These are phyloP conservation scores for Pseudotsuga menziesii DNA, from an alignment of 75 land plant species.

Conservation along the genomic window DNA sequence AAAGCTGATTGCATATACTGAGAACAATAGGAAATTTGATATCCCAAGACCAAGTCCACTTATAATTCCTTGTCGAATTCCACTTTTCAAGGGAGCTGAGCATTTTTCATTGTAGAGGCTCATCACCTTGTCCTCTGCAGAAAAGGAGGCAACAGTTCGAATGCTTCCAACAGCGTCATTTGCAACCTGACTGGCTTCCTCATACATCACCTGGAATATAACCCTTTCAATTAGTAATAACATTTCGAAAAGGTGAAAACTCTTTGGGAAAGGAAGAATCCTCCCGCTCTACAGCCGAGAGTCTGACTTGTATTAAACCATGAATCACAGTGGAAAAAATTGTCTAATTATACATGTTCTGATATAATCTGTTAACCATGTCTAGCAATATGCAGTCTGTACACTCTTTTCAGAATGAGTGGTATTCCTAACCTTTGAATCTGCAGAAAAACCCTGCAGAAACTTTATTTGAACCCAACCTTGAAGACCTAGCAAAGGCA, in stretches of 20 bases:
- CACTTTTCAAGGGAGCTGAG: slow-evolving; percentile 30
- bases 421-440: slow-evolving; percentile 42
- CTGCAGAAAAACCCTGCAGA: slow-evolving; percentile 47
- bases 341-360: not conserved
- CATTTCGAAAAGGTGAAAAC: too few relatives aligned
- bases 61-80: slow-evolving; percentile 42
- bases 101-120: slow-evolving; percentile 44
- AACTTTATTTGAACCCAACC: slow-evolving; percentile 45
- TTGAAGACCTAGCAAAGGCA: slow-evolving; percentile 41
- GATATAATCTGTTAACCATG: too few relatives aligned
- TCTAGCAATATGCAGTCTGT: too few relatives aligned
- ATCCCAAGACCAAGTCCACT: slow-evolving; percentile 50
- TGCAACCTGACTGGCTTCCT: slow-evolving; percentile 68
- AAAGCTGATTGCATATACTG: slow-evolving; percentile 40
- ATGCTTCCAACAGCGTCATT: slow-evolving; percentile 63
- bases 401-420: not conserved
- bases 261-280: not conserved
- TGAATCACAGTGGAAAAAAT: too few relatives aligned
- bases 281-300: too few relatives aligned
- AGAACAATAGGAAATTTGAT: slow-evolving; percentile 42
- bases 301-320: too few relatives aligned
- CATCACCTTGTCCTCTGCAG: slow-evolving; percentile 54
- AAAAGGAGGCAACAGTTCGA: slow-evolving; percentile 61
- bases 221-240: not conserved
- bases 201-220: slow-evolving; percentile 36